A percentile compares a stretch with the other conserved stretches of the same genome.
These are phyloP conservation scores for Fraxinus albicans DNA, from an alignment of 305 asterid genomes.

Conservation along the genomic window DNA sequence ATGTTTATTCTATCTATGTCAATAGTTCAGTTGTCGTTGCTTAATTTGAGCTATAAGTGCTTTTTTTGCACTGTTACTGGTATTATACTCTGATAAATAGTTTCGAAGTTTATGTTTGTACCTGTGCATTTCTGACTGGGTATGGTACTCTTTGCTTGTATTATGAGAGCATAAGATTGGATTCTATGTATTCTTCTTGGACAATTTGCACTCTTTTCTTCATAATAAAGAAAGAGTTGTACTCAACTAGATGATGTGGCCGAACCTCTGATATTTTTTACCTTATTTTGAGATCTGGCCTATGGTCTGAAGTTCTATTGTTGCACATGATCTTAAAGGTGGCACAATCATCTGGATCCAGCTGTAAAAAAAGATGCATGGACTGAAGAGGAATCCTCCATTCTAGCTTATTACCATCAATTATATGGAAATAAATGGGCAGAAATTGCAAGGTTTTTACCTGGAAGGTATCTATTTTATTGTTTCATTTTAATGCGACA, in stretches of 20 bases:
- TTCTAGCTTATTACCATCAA: slow-evolving; percentile 50
- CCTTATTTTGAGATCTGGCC: not conserved
- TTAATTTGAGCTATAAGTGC: slow-evolving; percentile 1
- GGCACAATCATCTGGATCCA: slow-evolving; percentile 89
- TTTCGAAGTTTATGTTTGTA: not conserved
- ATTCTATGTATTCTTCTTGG: not conserved
- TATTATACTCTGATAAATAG: not conserved
- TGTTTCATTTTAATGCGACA: slow-evolving; percentile 5
- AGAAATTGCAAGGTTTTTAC: slow-evolving; percentile 71
- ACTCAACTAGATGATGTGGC: not conserved
- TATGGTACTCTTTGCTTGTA: not conserved
- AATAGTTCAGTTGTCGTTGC: not conserved
- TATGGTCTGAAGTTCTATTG: slow-evolving; percentile 19
- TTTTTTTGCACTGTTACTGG: not conserved
- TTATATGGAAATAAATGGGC: slow-evolving; percentile 80
- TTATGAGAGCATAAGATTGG: not conserved
- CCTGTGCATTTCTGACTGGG: not conserved
- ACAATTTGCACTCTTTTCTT: not conserved
- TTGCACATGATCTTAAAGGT: slow-evolving; percentile 43
- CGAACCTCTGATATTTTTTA: not conserved
- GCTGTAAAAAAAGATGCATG: slow-evolving; percentile 69
- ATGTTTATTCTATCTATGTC: not conserved
- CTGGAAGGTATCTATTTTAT: slow-evolving; percentile 65
- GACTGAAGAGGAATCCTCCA: slow-evolving; percentile 63
- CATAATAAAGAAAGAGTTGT: not conserved